Base-by-base conservation (phyloP, 129 eudicot species). In the Helianthus tuberosus region DNA sequence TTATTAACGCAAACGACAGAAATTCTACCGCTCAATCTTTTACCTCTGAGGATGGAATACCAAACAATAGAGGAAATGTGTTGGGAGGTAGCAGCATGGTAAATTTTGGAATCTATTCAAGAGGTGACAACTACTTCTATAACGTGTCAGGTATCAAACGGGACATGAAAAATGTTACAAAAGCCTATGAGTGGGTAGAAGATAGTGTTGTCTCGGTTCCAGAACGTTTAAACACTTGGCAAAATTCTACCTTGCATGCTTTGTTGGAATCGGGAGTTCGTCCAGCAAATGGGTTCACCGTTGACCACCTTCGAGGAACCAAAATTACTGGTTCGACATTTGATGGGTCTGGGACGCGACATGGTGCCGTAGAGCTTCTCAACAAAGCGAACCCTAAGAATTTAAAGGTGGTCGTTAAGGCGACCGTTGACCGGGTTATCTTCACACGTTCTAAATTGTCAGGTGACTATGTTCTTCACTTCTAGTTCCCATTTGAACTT, bases 281-380 rank as follows among this genome's bases (percentile, higher is more conserved):
- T 54, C 86, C 86, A 0, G 44, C 29, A 0, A 80, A 84, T 23
- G 88, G 88, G 5, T 73, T 53, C 47, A 81, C 67, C 20, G 36
- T 84, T 25, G 83, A 84, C 0, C 85, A 84, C 41, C 35, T 72
- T 47, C 13, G 15, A 49, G 85, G 88, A 1, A 69, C 85, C 12
- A 84, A 85, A 74, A n/a, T 71, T 41, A 32, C 75, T 17, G 79
- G 84, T 57, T 53, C 76, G 6, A 78, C 82, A 20, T 85, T 77
- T 27, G 89, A 85, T 71, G 79, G 12, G 20, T 77, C 77, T 3
- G 89, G 86, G 44, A 82, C 68, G 54, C 67, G 86, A 61, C 77
- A 85, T 78, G 85, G 86, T 0, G 79, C 84, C 1, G 82, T 73
- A 7, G 89, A 85, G 69, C 86, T 85, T 4, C 86, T 85, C 11